phyloP scores from a whole-genome alignment of 192 early-diverging fungal genomes.

The Jimgerdemannia lactiflua region DNA sequence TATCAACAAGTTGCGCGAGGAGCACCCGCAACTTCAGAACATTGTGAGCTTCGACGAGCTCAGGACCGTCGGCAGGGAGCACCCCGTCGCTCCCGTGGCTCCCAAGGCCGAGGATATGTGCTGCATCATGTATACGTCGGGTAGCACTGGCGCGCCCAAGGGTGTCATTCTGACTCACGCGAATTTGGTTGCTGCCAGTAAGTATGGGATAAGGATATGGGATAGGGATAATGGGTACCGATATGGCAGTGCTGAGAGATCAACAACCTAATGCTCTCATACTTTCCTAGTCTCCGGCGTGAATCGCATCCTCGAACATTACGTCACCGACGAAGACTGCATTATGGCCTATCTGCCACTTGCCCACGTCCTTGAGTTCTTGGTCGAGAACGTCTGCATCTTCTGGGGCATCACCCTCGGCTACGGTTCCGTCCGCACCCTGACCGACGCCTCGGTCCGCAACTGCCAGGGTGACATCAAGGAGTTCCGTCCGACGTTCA shows the following conservation, averaged over 20 bases:
- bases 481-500: slow-evolving; percentile 67
- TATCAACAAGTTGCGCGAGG: slow-evolving; percentile 42
- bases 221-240: too few relatives aligned
- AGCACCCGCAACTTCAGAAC: slow-evolving; percentile 30
- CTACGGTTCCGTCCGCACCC: slow-evolving; percentile 66
- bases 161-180: slow-evolving; percentile 85
- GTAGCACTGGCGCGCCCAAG: slow-evolving; percentile 92
- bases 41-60: slow-evolving; percentile 70
- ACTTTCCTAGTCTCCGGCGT: slow-evolving; percentile 53
- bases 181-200: slow-evolving; percentile 78
- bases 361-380: slow-evolving; percentile 88
- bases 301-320: slow-evolving; percentile 43
- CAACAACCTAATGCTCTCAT: not conserved
- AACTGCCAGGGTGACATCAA: slow-evolving; percentile 72
- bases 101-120: slow-evolving; percentile 71
- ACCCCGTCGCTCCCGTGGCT: slow-evolving; percentile 58
- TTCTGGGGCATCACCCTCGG: slow-evolving; percentile 67
- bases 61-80: slow-evolving; percentile 56
- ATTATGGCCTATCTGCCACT: slow-evolving; percentile 84
- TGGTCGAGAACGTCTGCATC: slow-evolving; percentile 71
- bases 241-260: not conserved
- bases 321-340: slow-evolving; percentile 51
- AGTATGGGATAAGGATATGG: slow-evolving; percentile 12
- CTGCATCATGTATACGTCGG: slow-evolving; percentile 90
- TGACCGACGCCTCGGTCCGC: slow-evolving; percentile 64